Percentiles rank a stretch among this genome's conserved stretches.
These are phyloP conservation scores for Truncatella angustata DNA, from an alignment of 2,329 filamentous ascomycete genomes.

Conservation along the genomic window DNA sequence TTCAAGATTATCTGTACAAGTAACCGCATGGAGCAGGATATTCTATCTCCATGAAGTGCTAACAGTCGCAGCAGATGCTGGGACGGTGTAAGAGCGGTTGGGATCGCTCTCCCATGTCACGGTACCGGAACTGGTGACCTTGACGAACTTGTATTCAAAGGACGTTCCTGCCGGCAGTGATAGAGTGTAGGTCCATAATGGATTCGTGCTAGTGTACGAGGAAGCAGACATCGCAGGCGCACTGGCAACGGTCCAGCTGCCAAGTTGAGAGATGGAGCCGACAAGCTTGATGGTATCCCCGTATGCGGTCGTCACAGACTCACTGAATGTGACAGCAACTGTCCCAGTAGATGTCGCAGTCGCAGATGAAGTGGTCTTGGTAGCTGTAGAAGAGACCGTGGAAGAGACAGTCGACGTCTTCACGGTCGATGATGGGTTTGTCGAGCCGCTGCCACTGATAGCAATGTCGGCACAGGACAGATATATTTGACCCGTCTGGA, in stretches of 20 bases:
- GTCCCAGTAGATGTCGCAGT: constrained; percentile 34
- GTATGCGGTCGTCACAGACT: constrained; percentile 39
- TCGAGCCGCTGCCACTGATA: constrained; percentile 26
- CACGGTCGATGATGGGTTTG: neutral
- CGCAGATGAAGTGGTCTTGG: constrained; percentile 41
- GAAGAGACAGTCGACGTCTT: neutral
- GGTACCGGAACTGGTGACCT: constrained; percentile 36
- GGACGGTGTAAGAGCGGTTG: constrained; percentile 12
- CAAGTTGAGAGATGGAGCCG: constrained; percentile 35
- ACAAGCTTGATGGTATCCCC: constrained; percentile 44
- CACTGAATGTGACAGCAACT: constrained; percentile 33
- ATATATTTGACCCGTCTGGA: constrained; percentile 53
- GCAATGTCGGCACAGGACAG: constrained; percentile 52
- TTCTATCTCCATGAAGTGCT: constrained; percentile 7
- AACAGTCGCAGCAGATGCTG: constrained; percentile 4
- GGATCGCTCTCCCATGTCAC: constrained; percentile 48
- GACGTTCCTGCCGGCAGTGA: constrained; percentile 41
- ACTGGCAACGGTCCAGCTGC: constrained; percentile 39
- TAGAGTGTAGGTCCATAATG: constrained; percentile 44
- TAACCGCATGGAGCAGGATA: too few relatives aligned
- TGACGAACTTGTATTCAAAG: constrained; percentile 52
- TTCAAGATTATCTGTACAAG: too few relatives aligned
- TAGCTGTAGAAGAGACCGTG: constrained; percentile 38
- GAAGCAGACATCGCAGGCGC: constrained; percentile 42
- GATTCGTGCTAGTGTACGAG: constrained; percentile 50